Base-by-base conservation (phyloP, 73 alveolate genomes). In the Paraurostyla sp. region DNA sequence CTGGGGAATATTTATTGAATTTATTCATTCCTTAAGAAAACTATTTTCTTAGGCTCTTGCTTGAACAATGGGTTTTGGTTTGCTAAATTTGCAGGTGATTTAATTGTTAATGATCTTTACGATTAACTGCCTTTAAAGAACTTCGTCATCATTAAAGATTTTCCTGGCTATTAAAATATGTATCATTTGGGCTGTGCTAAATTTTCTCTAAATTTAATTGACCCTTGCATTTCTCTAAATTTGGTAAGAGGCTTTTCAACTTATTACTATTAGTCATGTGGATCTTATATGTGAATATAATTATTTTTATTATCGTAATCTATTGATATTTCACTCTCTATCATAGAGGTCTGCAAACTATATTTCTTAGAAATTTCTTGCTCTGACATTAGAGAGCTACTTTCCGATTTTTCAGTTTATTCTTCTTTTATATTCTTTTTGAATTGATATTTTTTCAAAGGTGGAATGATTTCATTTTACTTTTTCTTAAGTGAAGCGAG, bases 301-400 rank as follows among this genome's bases (percentile, higher is more conserved):
- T 65, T 16, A 35, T 65, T 58, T 7, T 38, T 40, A 13, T 40
- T 35, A 38, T 65, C 46, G 15, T 65, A 18, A 4, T 18, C 58
- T 1, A 65, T 15, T 6, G 82, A 11, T 16, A 38, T 35, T 38
- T 65, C 82, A 65, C 82, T 65, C 40, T 65, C 82, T 38, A 65
- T 38, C 1, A 65, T 56, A 1, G 82, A 65, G 13, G 60, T 7
- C 16, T 65, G 56, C 23, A 65, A 22, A 40, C 82, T 65, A 33
- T 35, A 56, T 18, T 6, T 33, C 32, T 60, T 60, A 6, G 9
- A 60, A 29, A 9, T 20, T 13, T 3, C 45, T 2, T 27, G 29
- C 32, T 11, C 15, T 16, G 50, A 32, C 13, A 30, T 4, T 29
- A 9, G 25, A 9, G 78, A 60, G 25, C 32, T 29, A 60, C 23